phyloP scores from a whole-genome alignment of 352 stramenopile species.

The Globisporangium solare region DNA sequence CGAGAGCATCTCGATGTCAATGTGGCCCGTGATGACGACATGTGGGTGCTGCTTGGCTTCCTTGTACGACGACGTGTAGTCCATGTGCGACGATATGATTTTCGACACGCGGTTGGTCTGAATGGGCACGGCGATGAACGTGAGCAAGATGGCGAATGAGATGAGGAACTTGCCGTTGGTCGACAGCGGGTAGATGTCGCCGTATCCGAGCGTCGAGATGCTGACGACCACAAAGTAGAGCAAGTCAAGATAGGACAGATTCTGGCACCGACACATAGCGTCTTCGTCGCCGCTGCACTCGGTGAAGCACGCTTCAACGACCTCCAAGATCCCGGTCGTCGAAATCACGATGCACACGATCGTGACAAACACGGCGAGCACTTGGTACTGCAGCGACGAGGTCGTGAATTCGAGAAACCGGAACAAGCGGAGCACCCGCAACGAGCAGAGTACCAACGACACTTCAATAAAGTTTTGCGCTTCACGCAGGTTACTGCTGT shows the following conservation, averaged over 20 bases:
- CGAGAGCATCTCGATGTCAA: constrained; percentile 55
- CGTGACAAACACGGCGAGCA: constrained; percentile 53
- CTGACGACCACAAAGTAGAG: constrained; percentile 85
- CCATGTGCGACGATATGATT: constrained; percentile 75
- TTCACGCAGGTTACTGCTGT: constrained; percentile 11
- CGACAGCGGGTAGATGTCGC: constrained; percentile 69
- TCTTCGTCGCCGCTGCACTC: constrained; percentile 19
- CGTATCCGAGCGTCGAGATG: constrained; percentile 83
- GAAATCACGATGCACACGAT: constrained; percentile 69
- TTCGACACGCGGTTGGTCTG: constrained; percentile 70
- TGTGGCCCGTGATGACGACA: constrained; percentile 67
- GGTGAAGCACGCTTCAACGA: constrained; percentile 49
- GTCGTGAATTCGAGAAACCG: constrained; percentile 70
- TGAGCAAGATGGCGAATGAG: constrained; percentile 79
- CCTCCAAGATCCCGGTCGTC: constrained; percentile 61
- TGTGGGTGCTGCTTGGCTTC: constrained; percentile 72
- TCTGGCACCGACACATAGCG: constrained; percentile 38
- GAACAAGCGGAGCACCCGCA: constrained; percentile 68
- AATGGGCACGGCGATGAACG: constrained; percentile 77
- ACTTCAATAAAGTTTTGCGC: constrained; percentile 11
- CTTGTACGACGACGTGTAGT: constrained; percentile 74
- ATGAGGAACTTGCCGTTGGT: constrained; percentile 68
- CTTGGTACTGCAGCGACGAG: constrained; percentile 68
- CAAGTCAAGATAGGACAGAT: constrained; percentile 66
- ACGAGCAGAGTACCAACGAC: constrained; percentile 40